Evolutionary conservation across 768 basidiomycete genomes (phyloP).

Genomic region (Serendipita sp.): DNA sequence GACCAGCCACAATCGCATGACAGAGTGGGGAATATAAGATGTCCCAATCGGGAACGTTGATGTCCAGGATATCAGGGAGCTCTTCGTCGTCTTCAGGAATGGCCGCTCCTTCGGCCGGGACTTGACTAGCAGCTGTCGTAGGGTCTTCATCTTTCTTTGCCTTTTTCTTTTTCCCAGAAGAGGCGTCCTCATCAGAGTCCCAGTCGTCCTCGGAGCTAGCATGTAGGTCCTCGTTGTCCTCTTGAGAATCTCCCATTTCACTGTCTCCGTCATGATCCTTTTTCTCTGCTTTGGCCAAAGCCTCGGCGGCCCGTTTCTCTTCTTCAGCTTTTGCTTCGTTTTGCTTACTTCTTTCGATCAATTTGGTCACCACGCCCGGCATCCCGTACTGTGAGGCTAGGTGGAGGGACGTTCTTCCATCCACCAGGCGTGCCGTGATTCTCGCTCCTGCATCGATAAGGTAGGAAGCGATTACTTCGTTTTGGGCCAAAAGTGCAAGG

Average conservation of each 20-base stretch:
- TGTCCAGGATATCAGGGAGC: slow-evolving; percentile 38
- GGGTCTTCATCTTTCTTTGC: neutral
- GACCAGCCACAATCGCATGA: slow-evolving; percentile 25
- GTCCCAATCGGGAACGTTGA: slow-evolving; percentile 44
- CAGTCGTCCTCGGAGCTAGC: slow-evolving; percentile 36
- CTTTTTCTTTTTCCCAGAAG: slow-evolving; percentile 8
- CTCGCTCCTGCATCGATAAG: slow-evolving; percentile 41
- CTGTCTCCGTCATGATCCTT: slow-evolving; percentile 13
- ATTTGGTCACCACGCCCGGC: slow-evolving; percentile 28
- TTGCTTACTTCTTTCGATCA: slow-evolving; percentile 32
- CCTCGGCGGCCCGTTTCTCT: slow-evolving; percentile 13
- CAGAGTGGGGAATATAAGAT: slow-evolving; percentile 35
- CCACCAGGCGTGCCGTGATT: slow-evolving; percentile 39
- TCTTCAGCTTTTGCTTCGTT: slow-evolving; percentile 18
- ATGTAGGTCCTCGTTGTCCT: slow-evolving; percentile 9
- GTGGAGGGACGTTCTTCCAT: slow-evolving; percentile 40
- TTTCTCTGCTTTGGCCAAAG: slow-evolving; percentile 14
- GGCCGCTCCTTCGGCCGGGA: slow-evolving; percentile 18
- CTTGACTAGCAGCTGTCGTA: neutral
- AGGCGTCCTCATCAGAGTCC: slow-evolving; percentile 22
- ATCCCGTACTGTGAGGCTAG: slow-evolving; percentile 37
- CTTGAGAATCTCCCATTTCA: slow-evolving; percentile 1
- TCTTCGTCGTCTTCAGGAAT: slow-evolving; percentile 34
- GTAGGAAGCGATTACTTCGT: slow-evolving; percentile 30
- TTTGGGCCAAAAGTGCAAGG: slow-evolving; percentile 34